Percentiles rank a stretch among this genome's conserved stretches.
Conservation (phyloP, 306 rosid genomes). For the Trifolium subterraneum region DNA sequence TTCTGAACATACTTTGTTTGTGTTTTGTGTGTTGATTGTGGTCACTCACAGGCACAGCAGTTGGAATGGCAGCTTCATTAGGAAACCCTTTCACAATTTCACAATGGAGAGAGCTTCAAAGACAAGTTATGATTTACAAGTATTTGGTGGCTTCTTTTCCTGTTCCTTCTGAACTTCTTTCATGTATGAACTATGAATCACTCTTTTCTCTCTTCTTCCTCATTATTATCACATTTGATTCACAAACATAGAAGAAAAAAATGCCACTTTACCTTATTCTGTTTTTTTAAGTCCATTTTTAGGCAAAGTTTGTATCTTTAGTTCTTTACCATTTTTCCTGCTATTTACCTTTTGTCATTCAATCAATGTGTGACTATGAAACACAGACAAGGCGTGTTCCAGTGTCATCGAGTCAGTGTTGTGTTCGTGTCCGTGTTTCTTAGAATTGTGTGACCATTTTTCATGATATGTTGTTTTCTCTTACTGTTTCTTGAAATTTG, state of each 20-base stretch:
- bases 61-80: slow-evolving; percentile 61
- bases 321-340: slow-evolving; percentile 8
- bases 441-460: slow-evolving; percentile 33
- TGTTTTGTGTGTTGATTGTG: slow-evolving; percentile 10
- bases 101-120: slow-evolving; percentile 83
- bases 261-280: slow-evolving; percentile 12
- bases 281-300: slow-evolving; percentile 21
- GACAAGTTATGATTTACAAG: slow-evolving; percentile 88
- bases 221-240: slow-evolving; percentile 7
- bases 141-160: slow-evolving; percentile 82
- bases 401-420: too few relatives aligned
- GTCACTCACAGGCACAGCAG: slow-evolving; percentile 36
- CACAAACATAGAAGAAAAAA: background rate
- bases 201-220: background rate
- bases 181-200: background rate
- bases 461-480: slow-evolving; percentile 34
- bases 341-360: slow-evolving; percentile 37
- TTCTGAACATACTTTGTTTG: slow-evolving; percentile 39
- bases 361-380: background rate
- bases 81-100: slow-evolving; percentile 77
- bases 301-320: slow-evolving; percentile 32
- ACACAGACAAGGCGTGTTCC: too few relatives aligned
- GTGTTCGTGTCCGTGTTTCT: too few relatives aligned
- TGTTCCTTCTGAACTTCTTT: slow-evolving; percentile 71
- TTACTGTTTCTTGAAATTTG: slow-evolving; percentile 42